Conservation (phyloP, 1,284 basidiomycete species). For the Ustilago bromivora region DNA sequence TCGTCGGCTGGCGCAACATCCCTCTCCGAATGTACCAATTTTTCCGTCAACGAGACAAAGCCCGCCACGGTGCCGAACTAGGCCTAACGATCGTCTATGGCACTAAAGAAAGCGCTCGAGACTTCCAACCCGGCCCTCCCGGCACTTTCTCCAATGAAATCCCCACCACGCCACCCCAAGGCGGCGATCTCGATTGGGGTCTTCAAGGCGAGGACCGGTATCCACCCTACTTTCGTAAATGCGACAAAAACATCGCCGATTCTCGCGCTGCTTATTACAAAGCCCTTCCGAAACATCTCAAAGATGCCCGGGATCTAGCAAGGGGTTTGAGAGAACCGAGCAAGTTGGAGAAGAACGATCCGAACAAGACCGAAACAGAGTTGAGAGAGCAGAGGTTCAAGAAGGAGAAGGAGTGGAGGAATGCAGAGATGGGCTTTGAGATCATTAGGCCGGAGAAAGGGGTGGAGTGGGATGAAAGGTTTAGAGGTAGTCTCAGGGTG, state of each 20-base stretch:
- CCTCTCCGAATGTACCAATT: constrained; percentile 90
- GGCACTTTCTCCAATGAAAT: constrained; percentile 36
- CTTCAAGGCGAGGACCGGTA: constrained; percentile 78
- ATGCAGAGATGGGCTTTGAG: constrained; percentile 80
- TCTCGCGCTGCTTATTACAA: constrained; percentile 83
- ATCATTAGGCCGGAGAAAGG: constrained; percentile 77
- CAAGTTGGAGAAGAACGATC: constrained; percentile 82
- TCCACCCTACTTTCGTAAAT: constrained; percentile 76
- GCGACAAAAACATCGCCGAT: constrained; percentile 77
- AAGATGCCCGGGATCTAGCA: constrained; percentile 80
- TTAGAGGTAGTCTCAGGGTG: constrained; percentile 77
- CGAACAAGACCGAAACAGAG: constrained; percentile 87
- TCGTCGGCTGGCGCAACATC: constrained; percentile 87
- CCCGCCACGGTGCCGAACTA: constrained; percentile 82
- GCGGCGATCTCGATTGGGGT: constrained; percentile 81
- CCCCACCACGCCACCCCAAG: constrained; percentile 52
- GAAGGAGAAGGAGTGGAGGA: constrained; percentile 86
- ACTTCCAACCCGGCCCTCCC: constrained; percentile 72
- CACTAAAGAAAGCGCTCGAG: constrained; percentile 72
- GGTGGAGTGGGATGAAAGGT: constrained; percentile 82
- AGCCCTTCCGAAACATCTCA: constrained; percentile 78
- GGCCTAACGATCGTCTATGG: constrained; percentile 81
- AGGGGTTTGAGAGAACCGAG: constrained; percentile 84
- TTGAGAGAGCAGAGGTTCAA: constrained; percentile 73
- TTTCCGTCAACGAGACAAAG: constrained; percentile 88